Evolutionary conservation across 345 rosid genomes (phyloP), one percentile per base, ranked within the genome.

Genomic region (Syzygium grande): DNA sequence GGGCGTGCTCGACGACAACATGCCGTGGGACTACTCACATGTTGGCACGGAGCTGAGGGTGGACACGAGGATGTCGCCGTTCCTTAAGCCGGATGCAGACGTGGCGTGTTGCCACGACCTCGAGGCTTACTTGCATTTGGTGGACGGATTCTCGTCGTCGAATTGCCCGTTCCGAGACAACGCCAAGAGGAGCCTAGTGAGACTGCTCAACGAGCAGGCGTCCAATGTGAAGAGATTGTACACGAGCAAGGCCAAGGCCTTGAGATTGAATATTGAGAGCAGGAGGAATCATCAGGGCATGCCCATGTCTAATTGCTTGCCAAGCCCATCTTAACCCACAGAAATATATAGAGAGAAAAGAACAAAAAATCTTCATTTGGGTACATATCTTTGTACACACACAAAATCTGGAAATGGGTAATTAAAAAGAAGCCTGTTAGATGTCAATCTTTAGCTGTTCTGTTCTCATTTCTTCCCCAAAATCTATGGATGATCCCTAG

Each of bases 101-200:
- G 90, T 95, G 43, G 96, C 98, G 43, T 96, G 98, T 87, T 98
- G 98, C 55, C 99, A 98, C 41, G 99, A 98, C 84, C 84, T 98
- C 21, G 97, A 95, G 85, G 97, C 98, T 9, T 98, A 95, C 58
- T 87, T 98, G 13, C 98, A 94, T 86, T 86, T 96, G 84, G 99
- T 98, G 30, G 99, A 98, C 43, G 99, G 99, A 38, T 98, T 92
- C 85, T 86, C 92, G 51, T 94, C 95, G 15, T 91, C 98, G 0
- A 90, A 96, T 84, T 94, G 98, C 88, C 99, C 99, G 11, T 98
- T 98, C 84, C 93, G 99, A 80, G 87, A 95, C 52, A 96, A 96
- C 43, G 99, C 99, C 6, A 98, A 98, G 94, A 92, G 99, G 79
- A 98, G 99, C 90, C 88, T 98, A 22, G 93, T 90, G 78, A 96